Percentiles rank a stretch among this genome's conserved stretches.
phyloP scores from a whole-genome alignment of 23 red algal genomes.

The Gracilaria caudata region DNA sequence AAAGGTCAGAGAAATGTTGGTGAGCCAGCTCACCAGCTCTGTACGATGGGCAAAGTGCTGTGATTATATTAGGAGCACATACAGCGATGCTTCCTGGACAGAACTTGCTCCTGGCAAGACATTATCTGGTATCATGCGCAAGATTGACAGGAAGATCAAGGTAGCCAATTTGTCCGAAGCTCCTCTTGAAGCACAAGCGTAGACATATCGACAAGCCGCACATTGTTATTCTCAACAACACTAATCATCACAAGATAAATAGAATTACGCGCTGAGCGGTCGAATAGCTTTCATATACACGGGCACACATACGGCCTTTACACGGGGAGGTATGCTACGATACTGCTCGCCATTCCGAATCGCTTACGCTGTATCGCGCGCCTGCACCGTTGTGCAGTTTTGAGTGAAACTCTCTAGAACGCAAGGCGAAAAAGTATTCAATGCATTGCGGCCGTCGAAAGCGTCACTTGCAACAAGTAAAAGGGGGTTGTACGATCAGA shows the following conservation, averaged over 20 bases:
- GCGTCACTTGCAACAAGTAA: not conserved
- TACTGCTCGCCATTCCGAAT: too few species aligned
- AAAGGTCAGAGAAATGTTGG: slow-evolving; percentile 49
- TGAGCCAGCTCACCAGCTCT: slow-evolving; percentile 86
- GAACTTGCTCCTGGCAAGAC: slow-evolving; percentile 95
- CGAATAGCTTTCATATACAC: not conserved
- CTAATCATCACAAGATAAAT: not conserved
- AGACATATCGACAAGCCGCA: not conserved
- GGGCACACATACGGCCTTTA: too few species aligned
- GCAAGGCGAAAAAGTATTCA: too few species aligned
- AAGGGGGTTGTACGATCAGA: not conserved
- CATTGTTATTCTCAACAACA: not conserved
- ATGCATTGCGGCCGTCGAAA: not conserved
- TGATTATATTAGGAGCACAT: slow-evolving; percentile 17
- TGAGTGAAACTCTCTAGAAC: too few species aligned
- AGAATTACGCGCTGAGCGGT: not conserved
- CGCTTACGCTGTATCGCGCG: too few species aligned
- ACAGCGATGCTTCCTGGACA: slow-evolving; percentile 31
- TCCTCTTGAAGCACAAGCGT: slow-evolving; percentile 28
- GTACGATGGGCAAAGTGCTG: slow-evolving; percentile 84
- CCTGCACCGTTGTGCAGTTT: too few species aligned
- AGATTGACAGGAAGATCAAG: slow-evolving; percentile 66
- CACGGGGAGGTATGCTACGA: too few species aligned
- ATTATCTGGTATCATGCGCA: slow-evolving; percentile 85
- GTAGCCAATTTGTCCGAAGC: slow-evolving; percentile 48